A percentile compares a stretch with the other conserved stretches of the same genome.
Evolutionary conservation across 352 stramenopile species (phyloP).

Genomic region (Globisporangium iwayamae): DNA sequence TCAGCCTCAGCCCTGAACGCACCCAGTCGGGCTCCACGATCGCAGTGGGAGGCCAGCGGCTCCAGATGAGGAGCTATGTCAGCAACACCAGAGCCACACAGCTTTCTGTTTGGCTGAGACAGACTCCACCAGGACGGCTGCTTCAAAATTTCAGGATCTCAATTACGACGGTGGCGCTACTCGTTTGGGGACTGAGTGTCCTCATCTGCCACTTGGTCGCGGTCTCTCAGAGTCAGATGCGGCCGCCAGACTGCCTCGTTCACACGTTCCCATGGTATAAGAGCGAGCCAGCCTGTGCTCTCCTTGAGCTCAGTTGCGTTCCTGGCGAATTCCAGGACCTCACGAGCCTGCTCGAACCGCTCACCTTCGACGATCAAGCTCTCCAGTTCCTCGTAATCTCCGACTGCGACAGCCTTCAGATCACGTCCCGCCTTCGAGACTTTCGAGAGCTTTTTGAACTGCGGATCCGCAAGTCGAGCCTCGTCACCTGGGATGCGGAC

Average conservation of each 20-base stretch:
- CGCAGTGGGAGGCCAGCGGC: neutral
- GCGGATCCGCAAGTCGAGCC: neutral
- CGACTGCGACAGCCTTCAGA: conserved; percentile 1
- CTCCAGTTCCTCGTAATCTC: conserved; percentile 9
- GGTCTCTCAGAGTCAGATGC: neutral
- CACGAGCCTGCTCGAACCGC: neutral
- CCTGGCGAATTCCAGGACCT: neutral
- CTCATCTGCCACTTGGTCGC: conserved; percentile 6
- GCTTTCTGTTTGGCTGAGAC: neutral
- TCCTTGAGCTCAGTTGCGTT: conserved; percentile 9
- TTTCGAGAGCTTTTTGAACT: conserved; percentile 8
- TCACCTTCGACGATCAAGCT: neutral
- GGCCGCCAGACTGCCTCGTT: neutral
- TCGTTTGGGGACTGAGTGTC: conserved; percentile 4
- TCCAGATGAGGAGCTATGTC: neutral
- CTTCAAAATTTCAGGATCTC: conserved; percentile 1
- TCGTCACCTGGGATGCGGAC: neutral
- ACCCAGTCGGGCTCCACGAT: neutral
- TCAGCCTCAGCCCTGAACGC: neutral
- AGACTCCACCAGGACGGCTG: neutral
- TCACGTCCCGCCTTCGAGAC: conserved; percentile 5
- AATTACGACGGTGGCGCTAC: neutral
- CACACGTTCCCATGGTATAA: conserved; percentile 8
- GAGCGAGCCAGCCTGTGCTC: neutral
- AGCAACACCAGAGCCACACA: neutral